Evolutionary conservation across 2,329 filamentous ascomycete genomes (phyloP), one percentile per base, ranked within the genome.

Genomic region (Ceratocystis colombiana): DNA sequence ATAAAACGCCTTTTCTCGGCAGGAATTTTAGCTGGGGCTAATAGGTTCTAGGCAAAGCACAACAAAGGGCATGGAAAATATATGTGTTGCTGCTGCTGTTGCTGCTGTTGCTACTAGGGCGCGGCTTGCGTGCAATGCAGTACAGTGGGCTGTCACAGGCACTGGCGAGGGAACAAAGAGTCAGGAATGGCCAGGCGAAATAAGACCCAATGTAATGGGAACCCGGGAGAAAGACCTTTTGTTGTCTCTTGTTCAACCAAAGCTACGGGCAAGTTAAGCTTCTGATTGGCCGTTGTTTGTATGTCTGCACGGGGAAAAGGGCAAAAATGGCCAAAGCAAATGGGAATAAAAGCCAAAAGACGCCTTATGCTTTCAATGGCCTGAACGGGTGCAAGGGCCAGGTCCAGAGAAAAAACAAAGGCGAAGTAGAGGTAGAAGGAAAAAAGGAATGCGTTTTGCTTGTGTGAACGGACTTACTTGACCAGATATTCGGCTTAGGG

Each of bases 21-120:
- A 59, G 53, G 53, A 59, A 59, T 33, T 50, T 37, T 59, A 59
- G 53, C 17, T 37, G 53, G 28, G 53, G 25, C 53, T 59, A 37
- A 7, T 12, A 37, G 33, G 3, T 33, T n/a, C 1, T 6, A 15
- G 17, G 53, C 5, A 17, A 59, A 33, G 6, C 20, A 59, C 25
- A 7, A 3, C 53, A 30, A 22, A 30, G 10, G 33, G 28, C 53
- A 59, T 7, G 33, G 2, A 5, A 50, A 10, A 25, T 5, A 2
- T 5, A 20, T 22, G 20, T 8, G n/a, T 7, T 37, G 10, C 1
- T 37, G 33, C 7, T 10, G 33, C n/a, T n/a, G n/a, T n/a, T n/a
- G n/a, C 2, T 37, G 33, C 7, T 10, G 33, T 3, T 37, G 1
- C 33, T 37, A 37, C 33, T 37, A 3, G 10, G 33, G 33, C 33